Evolutionary conservation across 2,329 filamentous ascomycete genomes (phyloP).

Genomic region (Seiridium unicorne): DNA sequence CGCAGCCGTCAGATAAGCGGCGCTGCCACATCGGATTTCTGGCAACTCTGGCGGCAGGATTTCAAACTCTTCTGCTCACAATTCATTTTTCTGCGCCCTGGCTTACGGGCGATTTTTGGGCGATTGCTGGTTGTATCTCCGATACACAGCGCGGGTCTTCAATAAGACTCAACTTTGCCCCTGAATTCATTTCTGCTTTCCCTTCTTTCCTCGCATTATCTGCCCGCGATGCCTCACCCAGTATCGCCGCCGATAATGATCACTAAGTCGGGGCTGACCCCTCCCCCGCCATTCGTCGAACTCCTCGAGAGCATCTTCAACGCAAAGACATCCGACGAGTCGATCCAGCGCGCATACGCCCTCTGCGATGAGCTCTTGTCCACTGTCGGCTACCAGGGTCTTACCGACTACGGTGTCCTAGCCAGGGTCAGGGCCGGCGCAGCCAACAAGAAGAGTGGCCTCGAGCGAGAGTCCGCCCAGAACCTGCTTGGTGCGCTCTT

Average conservation of each 20-base stretch:
- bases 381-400: slow-evolving; percentile 50
- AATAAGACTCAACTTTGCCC: background rate
- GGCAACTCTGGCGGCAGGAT: slow-evolving; percentile 7
- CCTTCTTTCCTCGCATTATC: background rate
- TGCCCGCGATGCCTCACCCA: slow-evolving; percentile 43
- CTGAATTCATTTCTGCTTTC: background rate
- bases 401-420: slow-evolving; percentile 52
- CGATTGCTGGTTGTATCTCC: slow-evolving; percentile 13
- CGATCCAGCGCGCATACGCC: slow-evolving; percentile 62
- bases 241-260: slow-evolving; percentile 48
- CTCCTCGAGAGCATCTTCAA: slow-evolving; percentile 67
- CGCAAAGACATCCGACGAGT: slow-evolving; percentile 65
- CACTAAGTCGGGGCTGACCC: slow-evolving; percentile 38
- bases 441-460: slow-evolving; percentile 87
- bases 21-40: slow-evolving; percentile 9
- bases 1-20: slow-evolving; percentile 6
- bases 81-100: slow-evolving; percentile 12
- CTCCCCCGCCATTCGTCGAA: slow-evolving; percentile 62
- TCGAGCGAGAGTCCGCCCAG: slow-evolving; percentile 86
- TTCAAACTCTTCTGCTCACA: slow-evolving; percentile 13
- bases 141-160: slow-evolving; percentile 14
- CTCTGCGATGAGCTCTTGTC: slow-evolving; percentile 57
- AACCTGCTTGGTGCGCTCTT: slow-evolving; percentile 92
- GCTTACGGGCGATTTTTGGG: slow-evolving; percentile 13
- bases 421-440: slow-evolving; percentile 70